Conservation (phyloP, 208 protist genomes). For the Angomonas deanei region DNA sequence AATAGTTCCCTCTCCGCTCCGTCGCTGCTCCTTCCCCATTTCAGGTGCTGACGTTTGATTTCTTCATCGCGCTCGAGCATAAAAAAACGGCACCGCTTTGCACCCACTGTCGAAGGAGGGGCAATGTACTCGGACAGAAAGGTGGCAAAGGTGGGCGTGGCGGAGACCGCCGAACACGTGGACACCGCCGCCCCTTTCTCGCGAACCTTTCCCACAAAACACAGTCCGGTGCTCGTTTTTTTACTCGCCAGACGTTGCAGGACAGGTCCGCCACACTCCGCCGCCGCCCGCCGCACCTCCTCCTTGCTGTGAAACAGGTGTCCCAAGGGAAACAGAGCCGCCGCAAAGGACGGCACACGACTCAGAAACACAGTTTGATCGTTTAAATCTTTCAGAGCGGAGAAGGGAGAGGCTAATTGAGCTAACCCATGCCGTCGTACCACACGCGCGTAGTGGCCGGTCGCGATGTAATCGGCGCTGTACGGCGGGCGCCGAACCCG, state of each 20-base stretch:
- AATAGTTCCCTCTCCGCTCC: not conserved
- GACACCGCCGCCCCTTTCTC: not conserved
- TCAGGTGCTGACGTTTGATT: not conserved
- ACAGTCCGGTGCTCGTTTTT: conserved; percentile 79
- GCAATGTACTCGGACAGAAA: conserved; percentile 67
- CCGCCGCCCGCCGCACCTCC: conserved; percentile 53
- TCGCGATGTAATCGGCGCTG: conserved; percentile 36
- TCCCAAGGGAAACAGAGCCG: conserved; percentile 65
- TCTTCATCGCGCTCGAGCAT: conserved; percentile 21
- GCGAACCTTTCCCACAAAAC: conserved; percentile 48
- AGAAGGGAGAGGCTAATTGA: conserved; percentile 55
- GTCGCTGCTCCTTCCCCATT: not conserved
- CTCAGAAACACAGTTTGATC: conserved; percentile 73
- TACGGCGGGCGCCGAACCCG: conserved; percentile 9
- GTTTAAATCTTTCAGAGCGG: conserved; percentile 51
- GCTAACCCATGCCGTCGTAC: conserved; percentile 8
- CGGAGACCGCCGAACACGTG: not conserved
- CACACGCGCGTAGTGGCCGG: conserved; percentile 76
- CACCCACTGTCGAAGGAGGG: conserved; percentile 6
- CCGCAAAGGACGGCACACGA: conserved; percentile 26
- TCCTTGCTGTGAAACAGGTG: conserved; percentile 60
- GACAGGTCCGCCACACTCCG: not conserved
- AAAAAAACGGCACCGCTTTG: conserved; percentile 14
- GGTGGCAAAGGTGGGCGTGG: conserved; percentile 27
- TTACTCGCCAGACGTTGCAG: conserved; percentile 23